These are phyloP conservation scores for Luffa acutangula DNA, from an alignment of 306 rosid species.

Conservation along the genomic window DNA sequence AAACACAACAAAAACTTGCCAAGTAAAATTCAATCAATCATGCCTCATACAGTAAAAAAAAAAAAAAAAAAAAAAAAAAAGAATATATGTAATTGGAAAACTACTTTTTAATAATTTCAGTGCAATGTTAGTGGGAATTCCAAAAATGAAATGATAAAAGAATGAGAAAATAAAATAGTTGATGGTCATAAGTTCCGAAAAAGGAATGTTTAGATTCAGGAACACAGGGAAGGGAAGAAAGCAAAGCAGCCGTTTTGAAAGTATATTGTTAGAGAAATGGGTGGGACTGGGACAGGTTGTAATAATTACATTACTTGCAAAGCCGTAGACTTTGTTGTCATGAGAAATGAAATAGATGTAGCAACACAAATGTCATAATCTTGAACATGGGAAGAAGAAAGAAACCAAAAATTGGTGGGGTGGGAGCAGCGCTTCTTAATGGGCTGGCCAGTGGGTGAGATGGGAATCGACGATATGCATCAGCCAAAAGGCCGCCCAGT, in stretches of 20 bases:
- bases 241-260: neutral
- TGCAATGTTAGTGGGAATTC: too few species aligned
- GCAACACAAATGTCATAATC: neutral
- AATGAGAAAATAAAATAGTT: too few species aligned
- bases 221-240: too few species aligned
- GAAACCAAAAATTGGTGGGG: neutral
- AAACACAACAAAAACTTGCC: too few species aligned
- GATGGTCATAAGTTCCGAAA: too few species aligned
- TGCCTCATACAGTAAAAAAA: too few species aligned
- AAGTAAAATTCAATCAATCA: too few species aligned
- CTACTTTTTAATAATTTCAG: too few species aligned
- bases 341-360: neutral
- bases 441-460: slow-evolving; percentile 1
- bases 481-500: slow-evolving; percentile 47
- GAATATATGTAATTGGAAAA: too few species aligned
- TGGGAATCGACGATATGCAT: slow-evolving; percentile 33
- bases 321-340: neutral
- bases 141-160: too few species aligned
- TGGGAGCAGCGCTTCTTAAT: neutral
- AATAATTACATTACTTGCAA: neutral
- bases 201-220: neutral
- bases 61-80: too few species aligned
- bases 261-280: neutral
- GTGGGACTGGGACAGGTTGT: too few species aligned
- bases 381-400: neutral